Evolutionary conservation across 306 rosid species (phyloP).

Genomic region (Fragaria ananassa): DNA sequence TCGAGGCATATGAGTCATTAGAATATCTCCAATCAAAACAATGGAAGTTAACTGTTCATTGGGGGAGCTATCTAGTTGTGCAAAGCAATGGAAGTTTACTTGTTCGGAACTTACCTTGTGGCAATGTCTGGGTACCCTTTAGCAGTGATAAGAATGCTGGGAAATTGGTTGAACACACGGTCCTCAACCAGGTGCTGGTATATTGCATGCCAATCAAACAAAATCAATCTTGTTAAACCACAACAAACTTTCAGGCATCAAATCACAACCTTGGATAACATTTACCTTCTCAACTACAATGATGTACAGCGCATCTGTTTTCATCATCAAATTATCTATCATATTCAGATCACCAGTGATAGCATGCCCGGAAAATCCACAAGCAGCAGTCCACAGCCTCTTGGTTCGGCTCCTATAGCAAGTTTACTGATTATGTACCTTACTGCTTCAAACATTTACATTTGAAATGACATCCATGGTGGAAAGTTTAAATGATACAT

Average conservation of each 20-base stretch:
- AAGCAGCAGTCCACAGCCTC: slow-evolving; percentile 61
- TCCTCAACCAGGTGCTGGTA: slow-evolving; percentile 83
- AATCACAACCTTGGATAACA: slow-evolving; percentile 8
- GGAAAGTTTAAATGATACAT: not conserved
- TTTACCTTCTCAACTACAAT: slow-evolving; percentile 81
- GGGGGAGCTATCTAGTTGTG: no score
- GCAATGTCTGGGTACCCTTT: slow-evolving; percentile 95
- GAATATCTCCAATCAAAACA: not conserved
- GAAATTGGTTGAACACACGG: slow-evolving; percentile 67
- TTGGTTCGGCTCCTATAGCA: slow-evolving; percentile 64
- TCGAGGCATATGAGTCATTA: not conserved
- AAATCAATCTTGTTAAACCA: not conserved
- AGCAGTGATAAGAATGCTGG: slow-evolving; percentile 88
- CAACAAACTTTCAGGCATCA: not conserved
- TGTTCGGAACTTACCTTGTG: slow-evolving; percentile 51
- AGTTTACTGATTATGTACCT: not conserved
- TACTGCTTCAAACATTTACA: not conserved
- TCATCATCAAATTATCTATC: slow-evolving; percentile 47
- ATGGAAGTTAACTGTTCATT: slow-evolving; percentile 4
- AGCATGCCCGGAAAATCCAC: slow-evolving; percentile 74
- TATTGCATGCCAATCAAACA: slow-evolving; percentile 65
- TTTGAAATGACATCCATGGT: not conserved
- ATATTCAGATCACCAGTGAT: slow-evolving; percentile 72
- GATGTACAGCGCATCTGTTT: slow-evolving; percentile 77
- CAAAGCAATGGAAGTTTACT: slow-evolving; percentile 9